Conservation (phyloP, 192 early-diverging fungal species). For the Paraglomus brasilianum region DNA sequence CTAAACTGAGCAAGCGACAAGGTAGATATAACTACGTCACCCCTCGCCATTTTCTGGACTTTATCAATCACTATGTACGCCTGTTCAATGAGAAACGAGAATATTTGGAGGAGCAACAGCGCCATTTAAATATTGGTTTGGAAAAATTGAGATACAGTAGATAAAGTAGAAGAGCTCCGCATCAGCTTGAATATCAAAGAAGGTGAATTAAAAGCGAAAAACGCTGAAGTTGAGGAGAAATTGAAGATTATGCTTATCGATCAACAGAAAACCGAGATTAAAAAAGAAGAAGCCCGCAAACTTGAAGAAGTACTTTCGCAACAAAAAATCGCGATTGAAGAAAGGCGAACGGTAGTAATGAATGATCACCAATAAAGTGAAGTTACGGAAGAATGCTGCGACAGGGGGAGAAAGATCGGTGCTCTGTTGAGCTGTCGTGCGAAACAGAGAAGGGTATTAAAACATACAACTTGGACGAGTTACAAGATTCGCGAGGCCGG, state of each 20-base stretch:
- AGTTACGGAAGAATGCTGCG: slow-evolving; percentile 23
- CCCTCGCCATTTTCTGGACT: slow-evolving; percentile 98
- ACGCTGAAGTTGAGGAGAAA: slow-evolving; percentile 90
- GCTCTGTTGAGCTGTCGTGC: slow-evolving; percentile 19
- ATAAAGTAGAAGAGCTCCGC: slow-evolving; percentile 93
- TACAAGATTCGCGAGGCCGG: slow-evolving; percentile 29
- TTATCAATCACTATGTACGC: slow-evolving; percentile 88
- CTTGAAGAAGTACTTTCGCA: slow-evolving; percentile 73
- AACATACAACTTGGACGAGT: slow-evolving; percentile 9
- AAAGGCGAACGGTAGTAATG: too few relatives aligned
- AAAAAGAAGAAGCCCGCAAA: slow-evolving; percentile 76
- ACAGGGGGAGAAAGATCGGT: slow-evolving; percentile 16
- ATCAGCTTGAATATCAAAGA: slow-evolving; percentile 82
- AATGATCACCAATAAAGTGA: slow-evolving; percentile 26
- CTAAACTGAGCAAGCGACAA: slow-evolving; percentile 75
- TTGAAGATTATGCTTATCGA: slow-evolving; percentile 93
- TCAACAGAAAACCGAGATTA: slow-evolving; percentile 90
- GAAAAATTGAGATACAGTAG: slow-evolving; percentile 95
- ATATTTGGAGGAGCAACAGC: slow-evolving; percentile 96
- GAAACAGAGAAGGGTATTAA: background rate
- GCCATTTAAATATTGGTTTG: slow-evolving; percentile 95
- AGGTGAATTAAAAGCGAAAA: slow-evolving; percentile 83
- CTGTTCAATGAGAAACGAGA: slow-evolving; percentile 91
- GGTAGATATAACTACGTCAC: slow-evolving; percentile 88
- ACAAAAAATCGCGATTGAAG: slow-evolving; percentile 75